Evolutionary conservation across 495 filamentous ascomycete species (phyloP).

Genomic region (Talaromyces ruber): DNA sequence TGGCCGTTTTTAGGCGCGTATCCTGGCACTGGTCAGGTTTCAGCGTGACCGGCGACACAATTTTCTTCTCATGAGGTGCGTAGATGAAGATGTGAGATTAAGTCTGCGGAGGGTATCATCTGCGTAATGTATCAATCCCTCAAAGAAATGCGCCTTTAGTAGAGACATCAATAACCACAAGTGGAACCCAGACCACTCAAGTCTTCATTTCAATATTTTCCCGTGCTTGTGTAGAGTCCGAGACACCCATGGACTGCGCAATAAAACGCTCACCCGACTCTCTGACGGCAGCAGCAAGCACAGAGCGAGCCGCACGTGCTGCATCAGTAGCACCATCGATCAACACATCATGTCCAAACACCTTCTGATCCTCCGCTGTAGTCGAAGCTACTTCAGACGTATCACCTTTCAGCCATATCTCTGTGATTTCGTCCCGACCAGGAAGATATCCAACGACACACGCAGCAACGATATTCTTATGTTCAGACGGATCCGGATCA

Average conservation of each 20-base stretch:
- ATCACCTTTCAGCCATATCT: conserved; percentile 87
- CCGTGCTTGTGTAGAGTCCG: not conserved
- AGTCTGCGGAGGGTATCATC: not conserved
- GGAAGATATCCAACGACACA: conserved; percentile 90
- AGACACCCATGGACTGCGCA: conserved; percentile 1
- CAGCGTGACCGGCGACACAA: not conserved
- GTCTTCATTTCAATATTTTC: conserved; percentile 9
- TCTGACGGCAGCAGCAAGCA: conserved; percentile 49
- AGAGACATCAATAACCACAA: not conserved
- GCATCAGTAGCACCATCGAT: conserved; percentile 58
- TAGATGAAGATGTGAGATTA: not conserved
- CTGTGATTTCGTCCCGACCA: conserved; percentile 80
- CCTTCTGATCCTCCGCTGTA: conserved; percentile 13
- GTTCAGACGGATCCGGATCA: conserved; percentile 78
- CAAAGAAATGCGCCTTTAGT: not conserved
- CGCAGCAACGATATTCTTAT: conserved; percentile 58
- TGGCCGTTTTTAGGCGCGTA: not conserved
- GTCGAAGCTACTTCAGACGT: conserved; percentile 30
- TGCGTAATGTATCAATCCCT: not conserved
- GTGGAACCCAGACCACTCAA: not conserved
- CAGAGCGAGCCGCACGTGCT: conserved; percentile 46
- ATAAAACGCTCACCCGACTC: conserved; percentile 38
- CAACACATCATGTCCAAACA: conserved; percentile 39
- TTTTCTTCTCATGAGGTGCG: not conserved
- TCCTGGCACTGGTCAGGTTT: not conserved